Percentiles rank a stretch among this genome's conserved stretches.
phyloP scores from a whole-genome alignment of 305 asterid genomes.

The Fraxinus greggii region DNA sequence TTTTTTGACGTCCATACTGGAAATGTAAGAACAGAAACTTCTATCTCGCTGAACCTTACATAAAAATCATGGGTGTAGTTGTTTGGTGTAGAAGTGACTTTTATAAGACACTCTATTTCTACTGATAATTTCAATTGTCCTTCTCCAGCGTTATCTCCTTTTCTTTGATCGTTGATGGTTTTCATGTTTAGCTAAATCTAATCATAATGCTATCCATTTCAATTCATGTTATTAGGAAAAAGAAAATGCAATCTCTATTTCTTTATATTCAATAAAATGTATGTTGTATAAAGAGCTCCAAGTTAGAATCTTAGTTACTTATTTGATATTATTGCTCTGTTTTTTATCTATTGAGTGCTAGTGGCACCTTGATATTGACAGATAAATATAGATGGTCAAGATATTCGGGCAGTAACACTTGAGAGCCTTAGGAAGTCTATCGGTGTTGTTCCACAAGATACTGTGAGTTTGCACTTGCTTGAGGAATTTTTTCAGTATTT shows the following conservation, averaged over 20 bases:
- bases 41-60: slow-evolving; percentile 13
- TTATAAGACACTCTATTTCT: slow-evolving; percentile 12
- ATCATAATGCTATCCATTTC: slow-evolving; percentile 10
- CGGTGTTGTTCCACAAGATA: slow-evolving; percentile 98
- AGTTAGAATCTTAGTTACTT: background rate
- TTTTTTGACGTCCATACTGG: slow-evolving; percentile 85
- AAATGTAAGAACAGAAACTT: slow-evolving; percentile 47
- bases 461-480: slow-evolving; percentile 56
- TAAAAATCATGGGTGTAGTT: background rate
- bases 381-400: slow-evolving; percentile 93
- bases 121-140: background rate
- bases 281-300: background rate
- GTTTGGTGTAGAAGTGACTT: background rate
- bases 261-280: background rate
- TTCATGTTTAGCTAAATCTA: slow-evolving; percentile 1
- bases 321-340: background rate
- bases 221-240: slow-evolving; percentile 5
- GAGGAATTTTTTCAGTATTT: slow-evolving; percentile 6
- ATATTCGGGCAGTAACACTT: slow-evolving; percentile 74
- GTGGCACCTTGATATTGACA: slow-evolving; percentile 33
- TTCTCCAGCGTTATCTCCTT: background rate
- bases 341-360: slow-evolving; percentile 10
- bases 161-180: slow-evolving; percentile 8
- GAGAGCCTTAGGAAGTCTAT: slow-evolving; percentile 91
- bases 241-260: background rate